Evolutionary conservation across 352 stramenopile species (phyloP).

Genomic region (Globisporangium barbulae): DNA sequence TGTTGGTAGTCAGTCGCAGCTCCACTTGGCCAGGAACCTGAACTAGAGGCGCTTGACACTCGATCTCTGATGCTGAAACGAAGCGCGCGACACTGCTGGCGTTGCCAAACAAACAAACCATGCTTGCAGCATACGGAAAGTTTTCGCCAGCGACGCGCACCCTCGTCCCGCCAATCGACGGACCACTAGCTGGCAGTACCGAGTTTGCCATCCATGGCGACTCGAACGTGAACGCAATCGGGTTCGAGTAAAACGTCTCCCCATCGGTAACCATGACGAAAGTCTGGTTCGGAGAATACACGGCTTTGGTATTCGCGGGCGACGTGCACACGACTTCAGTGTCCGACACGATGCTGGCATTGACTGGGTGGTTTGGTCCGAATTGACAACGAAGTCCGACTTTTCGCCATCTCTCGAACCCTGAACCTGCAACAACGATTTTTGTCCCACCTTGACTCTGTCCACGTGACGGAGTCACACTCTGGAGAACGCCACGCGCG

Average conservation of each 20-base stretch:
- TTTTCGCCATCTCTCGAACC: slow-evolving; percentile 30
- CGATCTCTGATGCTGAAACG: slow-evolving; percentile 23
- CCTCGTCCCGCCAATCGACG: slow-evolving; percentile 30
- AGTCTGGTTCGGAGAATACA: slow-evolving; percentile 21
- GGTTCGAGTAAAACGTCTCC: slow-evolving; percentile 57
- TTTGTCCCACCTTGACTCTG: slow-evolving; percentile 36
- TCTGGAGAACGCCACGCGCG: slow-evolving; percentile 21
- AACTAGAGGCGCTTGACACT: slow-evolving; percentile 22
- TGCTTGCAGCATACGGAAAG: slow-evolving; percentile 26
- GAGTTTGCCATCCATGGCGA: slow-evolving; percentile 27
- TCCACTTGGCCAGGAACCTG: slow-evolving; percentile 16
- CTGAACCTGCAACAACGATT: slow-evolving; percentile 35
- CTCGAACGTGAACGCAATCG: slow-evolving; percentile 49
- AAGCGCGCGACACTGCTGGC: slow-evolving; percentile 17
- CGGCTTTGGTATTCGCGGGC: slow-evolving; percentile 22
- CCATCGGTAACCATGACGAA: slow-evolving; percentile 63
- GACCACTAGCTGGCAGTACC: slow-evolving; percentile 24
- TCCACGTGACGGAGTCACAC: slow-evolving; percentile 29
- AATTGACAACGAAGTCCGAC: slow-evolving; percentile 50
- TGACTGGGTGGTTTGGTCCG: slow-evolving; percentile 33
- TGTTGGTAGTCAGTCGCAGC: slow-evolving; percentile 52
- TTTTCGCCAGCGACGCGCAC: slow-evolving; percentile 31
- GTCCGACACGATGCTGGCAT: slow-evolving; percentile 34
- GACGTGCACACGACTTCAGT: slow-evolving; percentile 36
- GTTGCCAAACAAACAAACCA: slow-evolving; percentile 40